Conservation (phyloP, 2,329 filamentous ascomycete genomes). For the Aspergillus sp. region DNA sequence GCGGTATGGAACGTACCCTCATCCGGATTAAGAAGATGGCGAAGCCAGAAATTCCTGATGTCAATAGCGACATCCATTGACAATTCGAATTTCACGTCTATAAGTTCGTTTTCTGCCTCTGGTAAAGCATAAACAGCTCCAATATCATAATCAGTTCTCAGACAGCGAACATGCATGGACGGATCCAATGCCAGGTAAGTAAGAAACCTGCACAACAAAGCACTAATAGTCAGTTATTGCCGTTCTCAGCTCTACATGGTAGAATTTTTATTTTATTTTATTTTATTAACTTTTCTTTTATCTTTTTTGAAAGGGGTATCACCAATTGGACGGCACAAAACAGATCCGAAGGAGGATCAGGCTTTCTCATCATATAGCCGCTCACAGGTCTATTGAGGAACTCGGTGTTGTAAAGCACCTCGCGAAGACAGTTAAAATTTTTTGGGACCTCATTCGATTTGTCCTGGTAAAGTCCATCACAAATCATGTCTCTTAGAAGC, state of each 20-base stretch:
- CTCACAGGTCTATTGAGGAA: conserved; percentile 27
- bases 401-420: conserved; percentile 17
- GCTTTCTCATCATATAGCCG: conserved; percentile 10
- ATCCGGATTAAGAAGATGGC: conserved; percentile 33
- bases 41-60: conserved; percentile 45
- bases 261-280: too few relatives aligned
- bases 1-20: conserved; percentile 29
- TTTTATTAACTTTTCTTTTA: too few relatives aligned
- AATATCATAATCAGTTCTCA: conserved; percentile 34
- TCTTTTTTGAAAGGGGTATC: conserved; percentile 2
- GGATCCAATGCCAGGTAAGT: conserved; percentile 36
- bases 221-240: not conserved
- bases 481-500: conserved; percentile 30
- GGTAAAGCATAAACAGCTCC: conserved; percentile 28
- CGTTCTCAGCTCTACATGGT: too few relatives aligned
- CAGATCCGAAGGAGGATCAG: conserved; percentile 18
- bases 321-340: conserved; percentile 35
- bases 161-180: conserved; percentile 21
- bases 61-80: conserved; percentile 17
- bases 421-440: conserved; percentile 22
- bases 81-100: not conserved
- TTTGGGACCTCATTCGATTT: conserved; percentile 16
- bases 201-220: conserved; percentile 23
- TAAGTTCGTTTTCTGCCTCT: not conserved
- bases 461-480: conserved; percentile 20